Base-by-base conservation (phyloP, 306 rosid species). In the Inga leiocalycina region DNA sequence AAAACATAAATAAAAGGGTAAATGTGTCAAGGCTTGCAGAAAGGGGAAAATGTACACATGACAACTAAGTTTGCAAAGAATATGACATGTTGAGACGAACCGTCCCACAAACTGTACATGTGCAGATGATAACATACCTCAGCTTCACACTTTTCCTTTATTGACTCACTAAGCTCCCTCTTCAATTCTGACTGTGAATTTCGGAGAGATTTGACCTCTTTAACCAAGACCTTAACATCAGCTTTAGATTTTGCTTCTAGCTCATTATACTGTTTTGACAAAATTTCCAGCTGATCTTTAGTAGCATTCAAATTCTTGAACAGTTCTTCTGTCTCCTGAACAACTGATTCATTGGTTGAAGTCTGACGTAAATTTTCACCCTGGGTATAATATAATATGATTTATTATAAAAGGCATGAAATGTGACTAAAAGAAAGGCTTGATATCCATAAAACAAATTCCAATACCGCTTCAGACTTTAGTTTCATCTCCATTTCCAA, bases 191-290 rank as follows among this genome's bases (percentile, higher is more conserved):
- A 83, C 81, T 88, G 97, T 48, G 94, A 90, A 59, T 84, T 92
- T 34, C 99, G 95, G 66, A 97, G 97, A 84, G 94, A 92, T 89
- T 94, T 97, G 82, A 95, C 97, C 89, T 95, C 99, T 88, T 92
- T 95, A 85, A 95, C 93, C 85, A 95, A 92, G 67, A 95, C 88
- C 90, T 91, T 95, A 35, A 94, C 85, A 81, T 97, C 99, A 52
- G 95, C 97, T 87, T 91, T 94, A 43, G 99, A 97, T 78, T 93
- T 97, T 52, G 91, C 91, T 88, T 94, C 98, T 79, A 94, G 88
- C 91, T 90, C 98, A 74, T 87, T 95, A 80, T 88, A 92, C 90
- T 67, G 93, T 85, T 89, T 94, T 32, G 90, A 87, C 87, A 92
- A 88, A 82, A 77, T 83, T 81, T 88, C 87, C 74, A 90, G 88